Percentiles rank a stretch among this genome's conserved stretches.
Evolutionary conservation across 371 early-diverging fungal species (phyloP).

Genomic region (Apophysomyces trapeziformis): DNA sequence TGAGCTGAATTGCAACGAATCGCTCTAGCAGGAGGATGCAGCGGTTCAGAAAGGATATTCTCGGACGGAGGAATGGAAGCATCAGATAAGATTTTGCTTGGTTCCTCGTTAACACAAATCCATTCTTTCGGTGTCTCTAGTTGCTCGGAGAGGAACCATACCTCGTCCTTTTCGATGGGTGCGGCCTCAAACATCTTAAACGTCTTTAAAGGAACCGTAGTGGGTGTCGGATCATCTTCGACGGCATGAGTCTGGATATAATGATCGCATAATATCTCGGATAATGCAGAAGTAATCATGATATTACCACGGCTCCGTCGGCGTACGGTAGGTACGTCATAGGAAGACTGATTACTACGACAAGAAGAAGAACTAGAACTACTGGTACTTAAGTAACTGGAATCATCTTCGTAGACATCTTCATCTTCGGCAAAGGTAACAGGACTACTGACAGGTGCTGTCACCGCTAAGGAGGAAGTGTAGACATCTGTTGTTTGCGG

Average conservation of each 20-base stretch:
- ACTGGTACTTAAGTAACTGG: constrained; percentile 5
- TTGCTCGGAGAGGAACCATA: not conserved
- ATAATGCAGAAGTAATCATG: constrained; percentile 10
- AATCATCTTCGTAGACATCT: constrained; percentile 13
- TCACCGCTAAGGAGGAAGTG: constrained; percentile 16
- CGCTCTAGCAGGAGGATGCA: constrained; percentile 35
- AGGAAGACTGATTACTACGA: not conserved
- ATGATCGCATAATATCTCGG: constrained; percentile 19
- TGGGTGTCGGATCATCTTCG: constrained; percentile 5
- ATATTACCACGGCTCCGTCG: constrained; percentile 12
- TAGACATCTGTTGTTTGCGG: constrained; percentile 14
- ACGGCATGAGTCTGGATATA: constrained; percentile 9
- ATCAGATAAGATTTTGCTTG: constrained; percentile 5
- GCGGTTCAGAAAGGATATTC: not conserved
- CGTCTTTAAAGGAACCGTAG: constrained; percentile 9
- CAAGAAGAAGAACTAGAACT: constrained; percentile 13
- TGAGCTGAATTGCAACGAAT: constrained; percentile 51
- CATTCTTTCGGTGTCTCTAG: not conserved
- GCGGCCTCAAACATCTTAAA: constrained; percentile 9
- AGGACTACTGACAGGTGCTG: constrained; percentile 6
- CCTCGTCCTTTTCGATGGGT: not conserved
- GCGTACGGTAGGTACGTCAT: not conserved
- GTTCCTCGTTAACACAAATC: constrained; percentile 9
- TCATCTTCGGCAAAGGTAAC: not conserved
- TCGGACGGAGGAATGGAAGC: not conserved